Conservation (phyloP, 2,329 filamentous ascomycete species). For the Aulographum hederae region DNA sequence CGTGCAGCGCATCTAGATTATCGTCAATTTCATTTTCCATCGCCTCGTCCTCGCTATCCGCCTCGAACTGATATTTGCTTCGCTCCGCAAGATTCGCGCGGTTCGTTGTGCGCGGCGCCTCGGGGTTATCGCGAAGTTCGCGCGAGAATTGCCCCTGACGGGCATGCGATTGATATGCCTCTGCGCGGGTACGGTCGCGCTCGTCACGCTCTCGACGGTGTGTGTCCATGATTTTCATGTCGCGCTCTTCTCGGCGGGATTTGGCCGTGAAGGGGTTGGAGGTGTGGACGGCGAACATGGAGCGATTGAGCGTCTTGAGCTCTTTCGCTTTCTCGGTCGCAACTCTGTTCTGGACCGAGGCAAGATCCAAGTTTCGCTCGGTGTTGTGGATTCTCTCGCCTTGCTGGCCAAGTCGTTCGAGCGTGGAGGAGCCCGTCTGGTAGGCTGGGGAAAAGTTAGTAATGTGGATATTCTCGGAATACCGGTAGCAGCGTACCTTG, state of each 20-base stretch:
- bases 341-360: constrained; percentile 56
- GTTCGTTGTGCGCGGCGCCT: constrained; percentile 31
- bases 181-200: constrained; percentile 35
- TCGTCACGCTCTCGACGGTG: constrained; percentile 37
- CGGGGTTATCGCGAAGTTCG: constrained; percentile 23
- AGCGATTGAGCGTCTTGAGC: constrained; percentile 68
- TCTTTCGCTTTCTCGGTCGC: constrained; percentile 69
- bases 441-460: too few relatives aligned
- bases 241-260: constrained; percentile 42
- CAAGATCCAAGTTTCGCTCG: constrained; percentile 66
- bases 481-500: too few relatives aligned
- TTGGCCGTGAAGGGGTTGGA: constrained; percentile 39
- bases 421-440: constrained; percentile 51
- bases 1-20: constrained; percentile 16
- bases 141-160: constrained; percentile 47
- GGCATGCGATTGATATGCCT: constrained; percentile 34
- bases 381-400: constrained; percentile 68
- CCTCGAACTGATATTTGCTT: constrained; percentile 61
- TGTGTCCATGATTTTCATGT: constrained; percentile 51
- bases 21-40: constrained; percentile 7
- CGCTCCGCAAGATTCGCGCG: constrained; percentile 39
- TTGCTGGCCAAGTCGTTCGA: constrained; percentile 58
- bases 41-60: constrained; percentile 12
- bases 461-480: too few relatives aligned
- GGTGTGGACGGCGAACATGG: constrained; percentile 79